Base-by-base conservation (phyloP, 2,329 filamentous ascomycete species). In the Plectosphaerella sp. region DNA sequence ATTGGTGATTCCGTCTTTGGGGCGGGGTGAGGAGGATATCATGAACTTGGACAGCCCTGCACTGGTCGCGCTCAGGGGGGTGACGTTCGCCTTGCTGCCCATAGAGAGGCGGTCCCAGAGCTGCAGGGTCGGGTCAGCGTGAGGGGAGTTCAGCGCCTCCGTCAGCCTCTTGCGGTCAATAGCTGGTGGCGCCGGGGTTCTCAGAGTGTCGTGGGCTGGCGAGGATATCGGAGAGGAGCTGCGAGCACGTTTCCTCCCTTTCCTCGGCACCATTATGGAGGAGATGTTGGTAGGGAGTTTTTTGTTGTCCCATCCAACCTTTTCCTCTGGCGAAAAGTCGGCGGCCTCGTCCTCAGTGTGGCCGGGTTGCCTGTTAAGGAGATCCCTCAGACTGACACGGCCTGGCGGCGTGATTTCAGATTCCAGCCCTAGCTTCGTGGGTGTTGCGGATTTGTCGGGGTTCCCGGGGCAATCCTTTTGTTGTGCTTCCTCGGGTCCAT, bases 81-180 rank as follows among this genome's bases (percentile, higher is more conserved):
- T 67, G 49, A 69, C 59, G 55, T 76, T 67, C 50, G 69, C 67
- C 56, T 77, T 72, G 61, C 75, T 24, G 57, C 55, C 71, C 50
- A 83, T 68, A 37, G 87, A 80, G 63, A 89, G 91, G 49, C 87
- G 83, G 59, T 88, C 88, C 89, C 89, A 93, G 2, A 92, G 69
- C 57, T 92, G 87, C 33, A 86, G 69, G 3, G 87, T 87, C 37
- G 89, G 86, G 61, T 92, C 88, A 33, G 84, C 79, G 57, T 87
- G 82, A 12, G 86, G 85, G 1, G 86, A 87, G 58, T 80, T 84
- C 43, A 89, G 67, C 1, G 81, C 74, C 50, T 78, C 74, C 39
- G 80, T 78, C 42, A 86, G 68, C 56, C 77, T 76, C 61, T 82
- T 78, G 39, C 85, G 69, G 59, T 88, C 82, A 55, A 86, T 71